These are phyloP conservation scores for Ophioceras dolichostomum DNA, from an alignment of 2,329 filamentous ascomycete genomes.

Conservation along the genomic window DNA sequence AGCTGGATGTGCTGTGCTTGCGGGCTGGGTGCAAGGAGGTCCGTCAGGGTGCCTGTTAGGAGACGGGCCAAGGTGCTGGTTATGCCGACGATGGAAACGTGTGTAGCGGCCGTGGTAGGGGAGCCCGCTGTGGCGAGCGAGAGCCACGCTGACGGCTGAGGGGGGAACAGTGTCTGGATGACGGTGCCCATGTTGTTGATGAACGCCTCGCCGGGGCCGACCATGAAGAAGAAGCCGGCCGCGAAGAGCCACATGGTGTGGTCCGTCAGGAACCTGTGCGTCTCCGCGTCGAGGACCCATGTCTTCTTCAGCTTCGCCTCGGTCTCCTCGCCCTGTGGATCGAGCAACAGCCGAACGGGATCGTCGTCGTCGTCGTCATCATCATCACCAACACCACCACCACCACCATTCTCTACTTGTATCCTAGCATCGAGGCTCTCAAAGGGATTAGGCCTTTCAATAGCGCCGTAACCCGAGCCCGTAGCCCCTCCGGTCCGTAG, in stretches of 20 bases:
- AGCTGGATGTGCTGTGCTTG: slow-evolving; percentile 45
- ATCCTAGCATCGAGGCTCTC: no score
- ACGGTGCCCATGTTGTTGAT: slow-evolving; percentile 96
- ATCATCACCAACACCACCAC: no score
- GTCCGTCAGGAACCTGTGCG: slow-evolving; percentile 70
- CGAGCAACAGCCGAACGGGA: slow-evolving; percentile 4
- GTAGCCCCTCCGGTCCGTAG: no score
- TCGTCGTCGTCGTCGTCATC: slow-evolving; percentile 5
- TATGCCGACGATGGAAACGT: slow-evolving; percentile 84
- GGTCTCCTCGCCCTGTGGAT: slow-evolving; percentile 11
- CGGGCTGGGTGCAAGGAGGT: slow-evolving; percentile 64
- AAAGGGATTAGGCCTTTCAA: slow-evolving; percentile 21
- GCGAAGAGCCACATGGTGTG: slow-evolving; percentile 95
- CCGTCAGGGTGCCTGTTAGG: slow-evolving; percentile 79
- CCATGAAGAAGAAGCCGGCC: slow-evolving; percentile 80
- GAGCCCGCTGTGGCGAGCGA: slow-evolving; percentile 6
- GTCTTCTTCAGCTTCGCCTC: slow-evolving; percentile 61
- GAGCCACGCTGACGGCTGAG: slow-evolving; percentile 27
- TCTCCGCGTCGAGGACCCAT: slow-evolving; percentile 86
- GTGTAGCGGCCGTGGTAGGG: slow-evolving; percentile 61
- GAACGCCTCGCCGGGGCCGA: slow-evolving; percentile 92
- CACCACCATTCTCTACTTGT: no score
- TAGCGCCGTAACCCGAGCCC: slow-evolving; percentile 50
- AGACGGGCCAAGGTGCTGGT: slow-evolving; percentile 85
- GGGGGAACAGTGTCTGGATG: slow-evolving; percentile 70